Conservation (phyloP, 805 yeast genomes). For the Schwanniomyces sp. region DNA sequence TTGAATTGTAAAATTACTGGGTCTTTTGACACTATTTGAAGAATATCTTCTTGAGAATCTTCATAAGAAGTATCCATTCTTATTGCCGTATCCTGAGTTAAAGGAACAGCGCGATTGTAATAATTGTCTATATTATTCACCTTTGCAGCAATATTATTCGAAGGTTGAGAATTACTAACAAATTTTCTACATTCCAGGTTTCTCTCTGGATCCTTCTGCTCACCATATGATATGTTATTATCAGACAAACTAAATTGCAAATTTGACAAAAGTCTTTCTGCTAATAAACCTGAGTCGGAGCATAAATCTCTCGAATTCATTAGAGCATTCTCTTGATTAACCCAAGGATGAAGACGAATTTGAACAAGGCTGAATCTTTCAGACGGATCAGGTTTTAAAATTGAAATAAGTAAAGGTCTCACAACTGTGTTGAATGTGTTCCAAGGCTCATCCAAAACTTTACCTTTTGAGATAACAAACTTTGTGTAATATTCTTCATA, state of each 20-base stretch:
- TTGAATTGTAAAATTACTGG: slow-evolving; percentile 52
- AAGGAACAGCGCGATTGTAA: slow-evolving; percentile 20
- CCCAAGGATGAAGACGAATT: slow-evolving; percentile 76
- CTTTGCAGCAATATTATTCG: slow-evolving; percentile 40
- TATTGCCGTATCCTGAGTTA: slow-evolving; percentile 37
- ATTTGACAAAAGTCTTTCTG: slow-evolving; percentile 50
- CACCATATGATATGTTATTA: slow-evolving; percentile 30
- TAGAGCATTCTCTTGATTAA: slow-evolving; percentile 44
- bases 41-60: slow-evolving; percentile 27
- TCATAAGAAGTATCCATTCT: background rate
- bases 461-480: slow-evolving; percentile 47
- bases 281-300: slow-evolving; percentile 50
- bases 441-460: slow-evolving; percentile 82
- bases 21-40: slow-evolving; percentile 44
- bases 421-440: slow-evolving; percentile 73
- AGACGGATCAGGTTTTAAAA: slow-evolving; percentile 68
- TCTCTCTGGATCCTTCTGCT: background rate
- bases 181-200: slow-evolving; percentile 3
- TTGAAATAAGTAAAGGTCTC: slow-evolving; percentile 53
- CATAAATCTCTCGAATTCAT: slow-evolving; percentile 44
- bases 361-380: slow-evolving; percentile 69
- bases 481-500: slow-evolving; percentile 78
- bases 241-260: slow-evolving; percentile 56
- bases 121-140: slow-evolving; percentile 34
- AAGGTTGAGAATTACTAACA: slow-evolving; percentile 46